Percentiles rank a stretch among this genome's conserved stretches.
These are phyloP conservation scores for Marasmius sp. DNA, from an alignment of 1,284 basidiomycete species.

Conservation along the genomic window DNA sequence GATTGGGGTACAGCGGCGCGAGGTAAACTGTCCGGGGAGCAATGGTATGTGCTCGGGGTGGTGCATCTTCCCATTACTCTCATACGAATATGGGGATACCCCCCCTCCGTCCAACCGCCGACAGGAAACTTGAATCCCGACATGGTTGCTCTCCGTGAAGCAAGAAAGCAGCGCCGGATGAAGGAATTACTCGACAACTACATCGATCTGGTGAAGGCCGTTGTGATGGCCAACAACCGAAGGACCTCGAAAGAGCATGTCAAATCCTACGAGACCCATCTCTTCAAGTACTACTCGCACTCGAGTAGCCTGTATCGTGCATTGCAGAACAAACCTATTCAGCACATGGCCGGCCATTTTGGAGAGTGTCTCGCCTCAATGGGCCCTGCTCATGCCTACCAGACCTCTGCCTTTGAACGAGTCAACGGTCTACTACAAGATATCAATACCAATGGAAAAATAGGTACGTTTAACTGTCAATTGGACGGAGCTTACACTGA, in stretches of 20 bases:
- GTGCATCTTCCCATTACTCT: conserved; percentile 23
- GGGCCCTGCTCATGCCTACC: background rate
- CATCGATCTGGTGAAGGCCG: conserved; percentile 24
- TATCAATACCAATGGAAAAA: too few relatives aligned
- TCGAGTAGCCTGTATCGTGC: background rate
- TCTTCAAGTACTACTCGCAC: background rate
- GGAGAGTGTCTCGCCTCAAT: background rate
- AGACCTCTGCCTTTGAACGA: too few relatives aligned
- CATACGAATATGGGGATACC: conserved; percentile 19
- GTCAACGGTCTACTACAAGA: too few relatives aligned
- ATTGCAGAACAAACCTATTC: background rate
- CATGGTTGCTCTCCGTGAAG: too few relatives aligned
- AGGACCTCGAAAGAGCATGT: conserved; percentile 16
- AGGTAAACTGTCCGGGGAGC: conserved; percentile 24
- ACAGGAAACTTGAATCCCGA: too few relatives aligned
- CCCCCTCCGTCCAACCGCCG: background rate
- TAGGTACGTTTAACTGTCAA: too few relatives aligned
- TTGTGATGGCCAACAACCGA: conserved; percentile 16
- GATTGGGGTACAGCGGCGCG: conserved; percentile 19
- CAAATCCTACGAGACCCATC: conserved; percentile 14
- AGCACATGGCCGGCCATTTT: background rate
- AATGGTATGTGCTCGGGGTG: conserved; percentile 22
- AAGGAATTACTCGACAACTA: conserved; percentile 22
- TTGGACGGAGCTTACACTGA: too few relatives aligned
- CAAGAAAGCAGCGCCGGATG: background rate